Evolutionary conservation across 192 early-diverging fungal species (phyloP), one percentile per base, ranked within the genome.

Genomic region (Diversispora eburnea): DNA sequence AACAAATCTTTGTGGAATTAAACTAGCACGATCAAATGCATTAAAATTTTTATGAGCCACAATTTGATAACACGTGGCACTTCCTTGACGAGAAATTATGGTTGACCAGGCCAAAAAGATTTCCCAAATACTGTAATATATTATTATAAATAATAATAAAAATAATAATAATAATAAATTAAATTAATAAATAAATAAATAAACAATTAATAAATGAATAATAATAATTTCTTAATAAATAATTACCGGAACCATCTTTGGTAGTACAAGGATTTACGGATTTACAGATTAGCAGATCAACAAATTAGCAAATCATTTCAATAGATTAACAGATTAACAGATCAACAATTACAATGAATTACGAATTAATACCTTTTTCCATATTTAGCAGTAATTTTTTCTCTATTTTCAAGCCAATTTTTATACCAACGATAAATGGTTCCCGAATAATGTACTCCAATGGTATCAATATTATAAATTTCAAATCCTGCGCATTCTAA

Each of bases 401-500:
- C 95, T 85, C 91, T 90, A 88, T 97, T 97, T 72, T 88, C 81
- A 87, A 95, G 86, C 97, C 97, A 99, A 91, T 99, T 99, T 77
- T 90, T 77, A 88, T 99, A 99, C 97, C 97, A 99, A 76, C 90
- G 88, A 80, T 89, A 87, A 71, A 99, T 89, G 51, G 97, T 99
- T 42, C 91, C 91, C 64, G 95, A 97, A 89, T 99, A 99, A 84
- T 99, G 97, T 49, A 97, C 91, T 67, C 97, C 97, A 17, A 99
- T 87, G 39, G 95, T 99, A 68, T 97, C 94, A 61, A 86, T 79
- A 74, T 85, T 86, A 73, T 91, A 87, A 67, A 99, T 87, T 84
- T 99, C 97, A 79, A 96, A 99, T 51, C 97, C 97, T 56, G 94
- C 88, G 55, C 85, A 83, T 85, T 99, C 97, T 62, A 95, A 84